phyloP scores from a whole-genome alignment of 169 alveolate species.

The Babesia ovis region DNA sequence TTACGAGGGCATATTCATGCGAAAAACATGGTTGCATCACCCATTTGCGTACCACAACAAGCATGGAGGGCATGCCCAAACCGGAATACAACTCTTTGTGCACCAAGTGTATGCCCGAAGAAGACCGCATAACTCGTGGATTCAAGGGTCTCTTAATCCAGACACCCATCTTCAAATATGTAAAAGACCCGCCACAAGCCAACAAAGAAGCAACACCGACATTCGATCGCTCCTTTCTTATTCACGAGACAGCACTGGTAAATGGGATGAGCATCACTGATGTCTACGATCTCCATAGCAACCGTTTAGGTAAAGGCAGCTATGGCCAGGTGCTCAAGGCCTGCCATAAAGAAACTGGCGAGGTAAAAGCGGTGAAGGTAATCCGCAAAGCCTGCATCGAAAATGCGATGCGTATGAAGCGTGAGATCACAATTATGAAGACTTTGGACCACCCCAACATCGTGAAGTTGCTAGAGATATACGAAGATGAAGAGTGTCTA shows the following conservation, averaged over 20 bases:
- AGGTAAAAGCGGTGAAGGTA: slow-evolving; percentile 84
- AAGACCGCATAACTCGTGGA: slow-evolving; percentile 52
- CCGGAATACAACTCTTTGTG: slow-evolving; percentile 67
- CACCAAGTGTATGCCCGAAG: slow-evolving; percentile 70
- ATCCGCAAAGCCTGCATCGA: slow-evolving; percentile 84
- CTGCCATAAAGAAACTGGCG: slow-evolving; percentile 81
- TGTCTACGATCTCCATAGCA: slow-evolving; percentile 79
- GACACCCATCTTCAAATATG: slow-evolving; percentile 35
- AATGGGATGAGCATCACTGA: slow-evolving; percentile 78
- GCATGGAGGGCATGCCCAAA: slow-evolving; percentile 12
- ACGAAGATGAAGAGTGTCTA: slow-evolving; percentile 87
- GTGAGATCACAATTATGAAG: slow-evolving; percentile 88
- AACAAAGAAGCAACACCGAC: slow-evolving; percentile 51
- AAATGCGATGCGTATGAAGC: slow-evolving; percentile 84
- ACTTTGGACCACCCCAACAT: slow-evolving; percentile 90
- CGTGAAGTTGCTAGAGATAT: slow-evolving; percentile 87
- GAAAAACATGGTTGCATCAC: background rate
- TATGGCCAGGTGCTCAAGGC: slow-evolving; percentile 89
- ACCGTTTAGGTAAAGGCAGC: slow-evolving; percentile 87
- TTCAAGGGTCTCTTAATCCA: slow-evolving; percentile 59
- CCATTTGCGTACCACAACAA: background rate
- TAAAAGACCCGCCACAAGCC: slow-evolving; percentile 3
- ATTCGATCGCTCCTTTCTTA: slow-evolving; percentile 71
- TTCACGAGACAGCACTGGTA: slow-evolving; percentile 71
- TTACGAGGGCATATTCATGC: slow-evolving; percentile 14